These are phyloP conservation scores for Physaria fendleri DNA, from an alignment of 345 rosid genomes.

Conservation along the genomic window DNA sequence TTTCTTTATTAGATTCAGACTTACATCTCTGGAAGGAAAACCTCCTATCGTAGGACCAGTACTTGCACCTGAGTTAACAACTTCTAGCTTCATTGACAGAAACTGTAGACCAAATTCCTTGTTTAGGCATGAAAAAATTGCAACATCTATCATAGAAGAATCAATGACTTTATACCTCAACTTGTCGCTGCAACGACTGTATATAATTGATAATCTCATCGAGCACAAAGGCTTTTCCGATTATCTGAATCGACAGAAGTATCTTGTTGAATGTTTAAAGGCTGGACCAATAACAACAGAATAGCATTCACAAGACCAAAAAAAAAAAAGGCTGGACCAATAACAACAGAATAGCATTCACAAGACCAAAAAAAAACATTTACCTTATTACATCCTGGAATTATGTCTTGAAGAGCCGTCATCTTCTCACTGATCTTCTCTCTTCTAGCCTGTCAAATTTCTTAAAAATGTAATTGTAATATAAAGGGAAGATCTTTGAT, in stretches of 20 bases:
- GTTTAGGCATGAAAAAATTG: background rate
- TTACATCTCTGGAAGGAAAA: constrained; percentile 70
- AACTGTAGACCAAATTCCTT: constrained; percentile 44
- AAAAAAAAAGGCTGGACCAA: background rate
- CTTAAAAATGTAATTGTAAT: background rate
- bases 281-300: background rate
- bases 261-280: background rate
- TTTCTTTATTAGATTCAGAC: constrained; percentile 11
- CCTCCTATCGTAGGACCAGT: constrained; percentile 48
- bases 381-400: constrained; percentile 97
- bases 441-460: constrained; percentile 82
- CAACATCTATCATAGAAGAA: background rate
- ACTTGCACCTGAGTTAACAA: constrained; percentile 63
- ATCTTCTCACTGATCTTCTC: constrained; percentile 94
- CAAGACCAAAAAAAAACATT: background rate
- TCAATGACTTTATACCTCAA: constrained; percentile 56
- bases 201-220: constrained; percentile 97
- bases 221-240: constrained; percentile 94
- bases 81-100: constrained; percentile 93
- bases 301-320: background rate
- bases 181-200: constrained; percentile 88
- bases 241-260: constrained; percentile 44
- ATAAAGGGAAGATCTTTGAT: background rate
- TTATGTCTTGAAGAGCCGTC: constrained; percentile 93
- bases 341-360: background rate